Conservation (phyloP, 1,284 basidiomycete genomes). For the Ustilago crameri region DNA sequence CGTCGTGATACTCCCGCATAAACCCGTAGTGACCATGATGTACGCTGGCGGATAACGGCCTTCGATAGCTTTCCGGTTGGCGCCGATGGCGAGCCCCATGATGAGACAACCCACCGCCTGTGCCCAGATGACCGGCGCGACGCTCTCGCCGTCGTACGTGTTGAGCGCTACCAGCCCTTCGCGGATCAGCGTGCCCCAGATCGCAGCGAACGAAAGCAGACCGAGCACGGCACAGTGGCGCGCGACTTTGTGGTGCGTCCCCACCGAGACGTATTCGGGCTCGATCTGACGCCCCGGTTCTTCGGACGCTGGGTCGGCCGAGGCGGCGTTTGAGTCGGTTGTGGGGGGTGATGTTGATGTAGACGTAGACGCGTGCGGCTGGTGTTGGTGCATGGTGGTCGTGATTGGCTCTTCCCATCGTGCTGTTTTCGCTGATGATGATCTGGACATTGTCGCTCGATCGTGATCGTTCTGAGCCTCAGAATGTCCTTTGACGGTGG, state of each 20-base stretch:
- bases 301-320: conserved; percentile 9
- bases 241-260: conserved; percentile 9
- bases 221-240: conserved; percentile 57
- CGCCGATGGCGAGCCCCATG: conserved; percentile 73
- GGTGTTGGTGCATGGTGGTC: not conserved
- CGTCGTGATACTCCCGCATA: conserved; percentile 95
- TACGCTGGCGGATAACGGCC: conserved; percentile 73
- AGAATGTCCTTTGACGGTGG: conserved; percentile 13
- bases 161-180: conserved; percentile 68
- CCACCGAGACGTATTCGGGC: not conserved
- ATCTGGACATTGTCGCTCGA: not conserved
- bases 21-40: conserved; percentile 88
- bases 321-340: not conserved
- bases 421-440: conserved; percentile 18
- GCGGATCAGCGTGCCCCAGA: conserved; percentile 69
- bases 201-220: conserved; percentile 65
- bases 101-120: conserved; percentile 90
- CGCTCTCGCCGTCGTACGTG: conserved; percentile 78
- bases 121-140: conserved; percentile 86
- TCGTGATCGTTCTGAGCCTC: not conserved
- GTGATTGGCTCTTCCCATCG: not conserved
- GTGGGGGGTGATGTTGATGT: not conserved
- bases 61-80: conserved; percentile 49
- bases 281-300: conserved; percentile 33
- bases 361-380: not conserved